Conservation (phyloP, 2,329 filamentous ascomycete species). For the Aspergillus sp. region DNA sequence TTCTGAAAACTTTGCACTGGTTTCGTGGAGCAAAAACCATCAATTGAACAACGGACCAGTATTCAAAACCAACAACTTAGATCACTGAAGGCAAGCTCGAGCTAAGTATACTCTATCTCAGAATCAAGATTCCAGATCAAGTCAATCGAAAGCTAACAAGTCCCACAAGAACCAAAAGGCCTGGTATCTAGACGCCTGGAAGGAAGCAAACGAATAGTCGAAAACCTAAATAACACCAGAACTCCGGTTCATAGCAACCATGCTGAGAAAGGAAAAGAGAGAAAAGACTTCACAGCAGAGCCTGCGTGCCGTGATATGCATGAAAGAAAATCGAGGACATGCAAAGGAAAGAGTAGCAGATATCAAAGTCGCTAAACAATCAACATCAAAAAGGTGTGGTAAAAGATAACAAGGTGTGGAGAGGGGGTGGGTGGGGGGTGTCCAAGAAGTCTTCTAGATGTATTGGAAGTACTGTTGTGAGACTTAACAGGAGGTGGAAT, state of each 20-base stretch:
- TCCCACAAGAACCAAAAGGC: not conserved
- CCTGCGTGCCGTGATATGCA: not conserved
- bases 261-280: not conserved
- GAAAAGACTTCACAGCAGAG: not conserved
- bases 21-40: no score
- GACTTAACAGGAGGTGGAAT: conserved; percentile 13
- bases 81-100: not conserved
- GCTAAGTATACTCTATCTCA: conserved; percentile 11
- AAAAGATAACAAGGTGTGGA: not conserved
- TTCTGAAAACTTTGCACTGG: not conserved
- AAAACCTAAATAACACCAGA: not conserved
- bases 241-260: not conserved
- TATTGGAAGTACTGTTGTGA: not conserved
- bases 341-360: not conserved
- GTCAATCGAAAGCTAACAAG: not conserved
- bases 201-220: not conserved
- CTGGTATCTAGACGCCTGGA: conserved; percentile 8
- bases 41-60: not conserved
- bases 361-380: conserved; percentile 18
- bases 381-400: not conserved
- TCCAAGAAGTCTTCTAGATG: not conserved
- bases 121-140: not conserved
- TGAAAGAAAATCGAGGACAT: not conserved
- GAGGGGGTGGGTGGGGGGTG: not conserved
- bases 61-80: not conserved